Conservation (phyloP, 768 basidiomycete species). For the Termitomyces sp. region DNA sequence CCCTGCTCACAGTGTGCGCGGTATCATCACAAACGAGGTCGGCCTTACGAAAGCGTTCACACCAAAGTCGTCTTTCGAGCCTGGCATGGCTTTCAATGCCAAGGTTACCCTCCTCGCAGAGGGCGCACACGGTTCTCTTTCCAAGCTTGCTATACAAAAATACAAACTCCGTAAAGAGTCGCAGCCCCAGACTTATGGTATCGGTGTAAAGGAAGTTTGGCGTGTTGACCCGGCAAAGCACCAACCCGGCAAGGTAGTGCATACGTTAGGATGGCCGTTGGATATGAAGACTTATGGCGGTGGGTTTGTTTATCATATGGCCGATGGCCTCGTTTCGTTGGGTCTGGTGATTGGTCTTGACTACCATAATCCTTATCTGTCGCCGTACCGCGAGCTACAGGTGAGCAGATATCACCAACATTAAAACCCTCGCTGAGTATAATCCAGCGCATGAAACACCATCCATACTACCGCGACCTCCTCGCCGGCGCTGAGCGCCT, state of each 20-base stretch:
- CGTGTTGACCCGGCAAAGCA: constrained; percentile 62
- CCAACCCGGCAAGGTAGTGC: constrained; percentile 77
- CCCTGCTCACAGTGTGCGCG: constrained; percentile 52
- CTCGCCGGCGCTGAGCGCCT: constrained; percentile 70
- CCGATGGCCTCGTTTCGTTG: constrained; percentile 80
- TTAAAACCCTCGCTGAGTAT: background rate
- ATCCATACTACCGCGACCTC: constrained; percentile 83
- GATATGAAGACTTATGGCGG: constrained; percentile 84
- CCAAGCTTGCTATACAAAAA: constrained; percentile 69
- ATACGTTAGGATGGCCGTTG: constrained; percentile 94
- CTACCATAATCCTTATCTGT: constrained; percentile 90
- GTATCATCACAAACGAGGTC: constrained; percentile 91
- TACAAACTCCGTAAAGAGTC: constrained; percentile 66
- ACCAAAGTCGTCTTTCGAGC: constrained; percentile 86
- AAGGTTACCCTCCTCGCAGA: constrained; percentile 91
- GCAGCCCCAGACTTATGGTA: constrained; percentile 92
- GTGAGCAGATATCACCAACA: constrained; percentile 31
- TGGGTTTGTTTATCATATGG: constrained; percentile 95
- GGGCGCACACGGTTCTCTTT: constrained; percentile 89
- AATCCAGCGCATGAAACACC: constrained; percentile 80
- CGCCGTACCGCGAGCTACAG: constrained; percentile 91
- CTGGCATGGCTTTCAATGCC: constrained; percentile 93
- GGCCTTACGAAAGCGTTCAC: constrained; percentile 74
- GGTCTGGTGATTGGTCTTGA: constrained; percentile 93
- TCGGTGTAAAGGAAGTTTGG: constrained; percentile 98